Evolutionary conservation across 23 red algal species (phyloP).

Genomic region (Gracilaria domingensis): DNA sequence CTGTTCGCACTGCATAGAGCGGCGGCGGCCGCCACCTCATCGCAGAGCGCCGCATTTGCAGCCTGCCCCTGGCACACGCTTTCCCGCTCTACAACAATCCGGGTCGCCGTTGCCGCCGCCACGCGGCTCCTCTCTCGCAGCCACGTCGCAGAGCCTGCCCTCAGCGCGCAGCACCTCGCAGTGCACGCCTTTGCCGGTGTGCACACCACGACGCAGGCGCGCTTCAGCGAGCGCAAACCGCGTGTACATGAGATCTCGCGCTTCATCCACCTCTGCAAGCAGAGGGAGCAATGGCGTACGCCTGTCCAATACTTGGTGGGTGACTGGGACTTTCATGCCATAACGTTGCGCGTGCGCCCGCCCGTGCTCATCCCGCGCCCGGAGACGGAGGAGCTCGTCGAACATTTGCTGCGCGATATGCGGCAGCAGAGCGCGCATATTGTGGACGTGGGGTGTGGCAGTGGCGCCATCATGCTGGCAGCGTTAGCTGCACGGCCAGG

Average conservation of each 20-base stretch:
- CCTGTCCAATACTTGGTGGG: constrained; percentile 97
- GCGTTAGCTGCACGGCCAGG: constrained; percentile 35
- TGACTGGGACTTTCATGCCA: constrained; percentile 88
- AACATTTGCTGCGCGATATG: constrained; percentile 47
- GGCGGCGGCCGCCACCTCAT: neutral
- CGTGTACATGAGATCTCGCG: neutral
- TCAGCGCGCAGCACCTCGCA: constrained; percentile 64
- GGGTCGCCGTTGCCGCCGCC: constrained; percentile 23
- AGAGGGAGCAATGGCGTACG: constrained; percentile 6
- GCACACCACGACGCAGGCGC: neutral
- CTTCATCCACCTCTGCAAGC: constrained; percentile 33
- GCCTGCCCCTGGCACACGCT: no score
- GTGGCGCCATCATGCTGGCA: constrained; percentile 89
- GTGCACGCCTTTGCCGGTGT: constrained; percentile 24
- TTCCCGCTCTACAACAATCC: no score
- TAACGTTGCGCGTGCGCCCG: constrained; percentile 64
- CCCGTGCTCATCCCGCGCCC: constrained; percentile 97
- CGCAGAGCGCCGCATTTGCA: neutral
- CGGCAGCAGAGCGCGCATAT: neutral
- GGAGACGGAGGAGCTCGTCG: constrained; percentile 94
- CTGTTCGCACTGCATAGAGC: no score
- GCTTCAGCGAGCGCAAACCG: neutral
- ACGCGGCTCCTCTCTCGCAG: constrained; percentile 4
- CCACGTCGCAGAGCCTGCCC: constrained; percentile 25
- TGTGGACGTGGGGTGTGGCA: constrained; percentile 91